phyloP scores from a whole-genome alignment of 192 early-diverging fungal species.

The Diversispora eburnea region DNA sequence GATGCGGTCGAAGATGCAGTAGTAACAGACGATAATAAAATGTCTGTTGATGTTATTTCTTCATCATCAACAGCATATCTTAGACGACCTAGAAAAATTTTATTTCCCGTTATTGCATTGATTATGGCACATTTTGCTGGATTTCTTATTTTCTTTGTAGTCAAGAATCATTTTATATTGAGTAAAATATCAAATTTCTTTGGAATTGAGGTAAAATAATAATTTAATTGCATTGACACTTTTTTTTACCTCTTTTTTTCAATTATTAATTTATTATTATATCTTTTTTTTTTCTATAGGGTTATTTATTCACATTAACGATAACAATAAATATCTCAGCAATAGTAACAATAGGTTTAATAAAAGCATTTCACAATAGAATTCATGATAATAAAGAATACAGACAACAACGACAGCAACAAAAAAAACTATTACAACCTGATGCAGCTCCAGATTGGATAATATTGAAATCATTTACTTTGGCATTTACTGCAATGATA shows the following conservation, averaged over 20 bases:
- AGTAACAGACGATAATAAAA: too few relatives aligned
- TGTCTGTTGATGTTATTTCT: neutral
- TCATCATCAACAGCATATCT: constrained; percentile 28
- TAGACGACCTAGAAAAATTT: constrained; percentile 30
- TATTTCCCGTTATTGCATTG: constrained; percentile 32
- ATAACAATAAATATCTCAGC: constrained; percentile 30
- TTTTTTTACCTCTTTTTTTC: neutral
- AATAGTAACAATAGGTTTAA: constrained; percentile 29
- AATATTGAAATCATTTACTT: constrained; percentile 51
- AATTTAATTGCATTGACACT: neutral
- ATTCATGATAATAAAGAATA: constrained; percentile 26
- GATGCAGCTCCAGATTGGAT: constrained; percentile 53
- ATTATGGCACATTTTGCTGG: constrained; percentile 34
- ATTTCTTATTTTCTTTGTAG: constrained; percentile 34
- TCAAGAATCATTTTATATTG: constrained; percentile 11
- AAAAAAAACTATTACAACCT: constrained; percentile 34
- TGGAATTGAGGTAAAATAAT: neutral
- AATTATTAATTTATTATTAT: neutral
- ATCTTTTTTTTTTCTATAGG: neutral
- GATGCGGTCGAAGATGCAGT: neutral
- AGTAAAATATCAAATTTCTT: constrained; percentile 3
- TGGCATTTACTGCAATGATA: constrained; percentile 53
- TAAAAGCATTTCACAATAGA: constrained; percentile 25
- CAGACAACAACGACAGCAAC: constrained; percentile 36
- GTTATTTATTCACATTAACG: constrained; percentile 23